These are phyloP conservation scores for Orbilia javanica DNA, from an alignment of 2,329 filamentous ascomycete genomes.

Conservation along the genomic window DNA sequence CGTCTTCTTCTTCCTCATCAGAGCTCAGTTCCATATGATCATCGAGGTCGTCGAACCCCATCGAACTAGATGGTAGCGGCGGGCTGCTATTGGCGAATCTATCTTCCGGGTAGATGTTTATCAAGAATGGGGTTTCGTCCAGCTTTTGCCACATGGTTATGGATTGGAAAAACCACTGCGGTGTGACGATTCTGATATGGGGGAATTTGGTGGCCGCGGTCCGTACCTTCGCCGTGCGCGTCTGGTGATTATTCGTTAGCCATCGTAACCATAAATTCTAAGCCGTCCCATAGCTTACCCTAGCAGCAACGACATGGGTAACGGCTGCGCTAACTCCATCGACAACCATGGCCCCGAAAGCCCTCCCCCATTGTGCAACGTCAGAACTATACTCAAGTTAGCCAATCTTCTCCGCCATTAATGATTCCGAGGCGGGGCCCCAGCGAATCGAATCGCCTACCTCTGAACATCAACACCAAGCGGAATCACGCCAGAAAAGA, in stretches of 20 bases:
- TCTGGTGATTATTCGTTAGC: constrained; percentile 70
- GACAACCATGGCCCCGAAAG: constrained; percentile 79
- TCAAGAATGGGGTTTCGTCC: constrained; percentile 82
- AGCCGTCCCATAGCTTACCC: constrained; percentile 66
- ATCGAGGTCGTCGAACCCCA: constrained; percentile 62
- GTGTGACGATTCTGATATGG: constrained; percentile 89
- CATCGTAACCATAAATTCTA: constrained; percentile 59
- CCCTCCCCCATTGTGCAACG: constrained; percentile 85
- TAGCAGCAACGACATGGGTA: constrained; percentile 70
- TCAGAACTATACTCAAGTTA: constrained; percentile 73
- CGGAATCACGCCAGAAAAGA: constrained; percentile 91
- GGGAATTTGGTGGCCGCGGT: constrained; percentile 80
- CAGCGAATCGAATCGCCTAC: constrained; percentile 63
- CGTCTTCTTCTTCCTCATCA: constrained; percentile 66
- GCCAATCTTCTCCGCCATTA: background rate
- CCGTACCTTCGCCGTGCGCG: constrained; percentile 89
- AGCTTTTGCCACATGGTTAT: constrained; percentile 85
- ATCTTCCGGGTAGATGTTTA: constrained; percentile 80
- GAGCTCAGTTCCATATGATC: constrained; percentile 66
- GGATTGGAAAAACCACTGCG: constrained; percentile 88
- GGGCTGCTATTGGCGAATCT: constrained; percentile 54
- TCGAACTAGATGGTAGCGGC: constrained; percentile 66
- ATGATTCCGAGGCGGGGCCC: too few species aligned
- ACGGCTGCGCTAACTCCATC: constrained; percentile 67
- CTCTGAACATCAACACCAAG: constrained; percentile 80